A percentile compares a stretch with the other conserved stretches of the same genome.
These are phyloP conservation scores for Casaregolazyma lundiana DNA, from an alignment of 1,139 yeast species.

Conservation along the genomic window DNA sequence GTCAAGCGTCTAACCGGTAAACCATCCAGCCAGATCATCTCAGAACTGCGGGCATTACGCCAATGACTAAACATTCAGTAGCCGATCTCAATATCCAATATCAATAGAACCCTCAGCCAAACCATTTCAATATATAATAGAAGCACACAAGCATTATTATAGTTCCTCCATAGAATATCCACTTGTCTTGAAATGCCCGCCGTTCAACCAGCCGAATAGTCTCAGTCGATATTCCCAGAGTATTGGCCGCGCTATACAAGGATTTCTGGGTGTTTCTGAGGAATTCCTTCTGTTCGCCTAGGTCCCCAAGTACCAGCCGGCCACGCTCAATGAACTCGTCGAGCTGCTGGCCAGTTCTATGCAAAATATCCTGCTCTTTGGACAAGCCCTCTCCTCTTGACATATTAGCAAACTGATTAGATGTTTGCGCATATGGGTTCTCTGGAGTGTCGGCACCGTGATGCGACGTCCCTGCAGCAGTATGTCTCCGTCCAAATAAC, in stretches of 20 bases:
- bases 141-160: slow-evolving; percentile 59
- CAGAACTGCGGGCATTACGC: too few relatives aligned
- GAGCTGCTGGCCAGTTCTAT: slow-evolving; percentile 71
- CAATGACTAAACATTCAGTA: too few relatives aligned
- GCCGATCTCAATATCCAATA: too few relatives aligned
- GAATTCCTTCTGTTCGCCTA: slow-evolving; percentile 77
- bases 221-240: slow-evolving; percentile 81
- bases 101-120: slow-evolving; percentile 47
- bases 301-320: slow-evolving; percentile 75
- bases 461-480: slow-evolving; percentile 11
- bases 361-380: slow-evolving; percentile 61
- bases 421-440: slow-evolving; percentile 48
- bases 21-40: too few relatives aligned
- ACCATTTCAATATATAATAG: slow-evolving; percentile 63
- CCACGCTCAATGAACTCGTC: slow-evolving; percentile 93
- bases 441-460: slow-evolving; percentile 39
- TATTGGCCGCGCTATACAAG: slow-evolving; percentile 64
- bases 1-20: too few relatives aligned
- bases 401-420: slow-evolving; percentile 20
- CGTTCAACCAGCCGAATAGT: slow-evolving; percentile 79
- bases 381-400: slow-evolving; percentile 57
- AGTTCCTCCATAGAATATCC: slow-evolving; percentile 79
- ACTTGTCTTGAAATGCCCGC: slow-evolving; percentile 84
- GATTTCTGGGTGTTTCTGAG: slow-evolving; percentile 59
- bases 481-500: slow-evolving; percentile 52